Percentiles rank a stretch among this genome's conserved stretches.
phyloP scores from a whole-genome alignment of 305 asterid species.

The Solanum hybrid region DNA sequence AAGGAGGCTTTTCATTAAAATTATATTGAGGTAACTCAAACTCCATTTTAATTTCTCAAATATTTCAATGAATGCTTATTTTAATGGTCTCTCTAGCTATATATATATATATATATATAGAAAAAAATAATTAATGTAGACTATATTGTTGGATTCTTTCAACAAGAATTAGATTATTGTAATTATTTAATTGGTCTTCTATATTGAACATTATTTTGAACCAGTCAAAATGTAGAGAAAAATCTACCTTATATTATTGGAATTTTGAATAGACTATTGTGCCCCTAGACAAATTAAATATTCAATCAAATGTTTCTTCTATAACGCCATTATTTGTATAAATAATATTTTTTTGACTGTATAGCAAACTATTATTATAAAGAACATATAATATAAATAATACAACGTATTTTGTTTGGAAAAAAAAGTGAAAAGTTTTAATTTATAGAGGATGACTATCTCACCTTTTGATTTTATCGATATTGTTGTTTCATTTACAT shows the following conservation, averaged over 20 bases:
- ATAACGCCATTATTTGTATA: not conserved
- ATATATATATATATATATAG: not conserved
- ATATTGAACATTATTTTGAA: slow-evolving; percentile 4
- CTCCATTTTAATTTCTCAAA: not conserved
- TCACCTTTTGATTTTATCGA: not conserved
- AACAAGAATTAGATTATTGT: not conserved
- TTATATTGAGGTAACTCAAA: not conserved
- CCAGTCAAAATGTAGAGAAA: not conserved
- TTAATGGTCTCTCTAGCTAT: not conserved
- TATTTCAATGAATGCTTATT: not conserved
- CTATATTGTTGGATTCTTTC: not conserved
- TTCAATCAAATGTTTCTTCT: not conserved
- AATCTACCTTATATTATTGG: not conserved
- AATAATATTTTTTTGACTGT: not conserved
- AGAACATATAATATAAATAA: not conserved
- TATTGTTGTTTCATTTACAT: not conserved
- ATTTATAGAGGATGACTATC: not conserved
- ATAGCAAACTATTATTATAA: not conserved
- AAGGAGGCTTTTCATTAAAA: not conserved
- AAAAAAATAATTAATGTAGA: not conserved
- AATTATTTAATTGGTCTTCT: not conserved
- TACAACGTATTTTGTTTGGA: not conserved
- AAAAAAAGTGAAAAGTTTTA: too few species aligned
- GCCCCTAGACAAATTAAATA: not conserved
- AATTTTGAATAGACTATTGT: not conserved